phyloP scores from a whole-genome alignment of 371 early-diverging fungal species.

The Blakeslea trispora region DNA sequence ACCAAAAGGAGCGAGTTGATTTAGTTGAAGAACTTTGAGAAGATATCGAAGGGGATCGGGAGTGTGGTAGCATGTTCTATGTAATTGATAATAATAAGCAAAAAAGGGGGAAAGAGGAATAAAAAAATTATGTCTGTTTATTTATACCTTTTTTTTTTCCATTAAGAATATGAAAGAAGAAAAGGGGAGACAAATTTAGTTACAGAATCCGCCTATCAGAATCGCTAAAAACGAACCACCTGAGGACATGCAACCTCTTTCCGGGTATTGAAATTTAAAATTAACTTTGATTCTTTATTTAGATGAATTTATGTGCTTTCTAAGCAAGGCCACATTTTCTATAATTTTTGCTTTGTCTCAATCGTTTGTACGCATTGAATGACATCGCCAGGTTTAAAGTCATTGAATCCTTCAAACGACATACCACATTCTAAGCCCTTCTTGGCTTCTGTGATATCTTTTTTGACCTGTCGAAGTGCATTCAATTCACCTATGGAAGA shows the following conservation, averaged over 20 bases:
- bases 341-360: slow-evolving; percentile 54
- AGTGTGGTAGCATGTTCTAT: slow-evolving; percentile 8
- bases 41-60: slow-evolving; percentile 7
- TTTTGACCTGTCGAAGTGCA: slow-evolving; percentile 81
- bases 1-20: slow-evolving; percentile 24
- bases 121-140: slow-evolving; percentile 6
- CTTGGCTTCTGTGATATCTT: slow-evolving; percentile 83
- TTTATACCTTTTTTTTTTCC: slow-evolving; percentile 16
- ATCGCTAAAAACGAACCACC: neutral
- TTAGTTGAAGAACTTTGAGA: slow-evolving; percentile 16
- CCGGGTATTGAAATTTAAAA: slow-evolving; percentile 5
- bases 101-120: slow-evolving; percentile 1
- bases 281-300: neutral
- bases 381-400: slow-evolving; percentile 78
- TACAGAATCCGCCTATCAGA: slow-evolving; percentile 14
- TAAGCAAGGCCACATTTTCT: slow-evolving; percentile 7
- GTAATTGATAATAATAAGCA: neutral
- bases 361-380: slow-evolving; percentile 69
- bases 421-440: slow-evolving; percentile 95
- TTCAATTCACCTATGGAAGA: slow-evolving; percentile 49
- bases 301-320: neutral
- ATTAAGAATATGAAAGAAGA: neutral
- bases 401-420: slow-evolving; percentile 78
- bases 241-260: slow-evolving; percentile 14
- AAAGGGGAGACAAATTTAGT: slow-evolving; percentile 4